Conservation (phyloP, 805 yeast genomes). For the Zygotorulaspora danielsina region DNA sequence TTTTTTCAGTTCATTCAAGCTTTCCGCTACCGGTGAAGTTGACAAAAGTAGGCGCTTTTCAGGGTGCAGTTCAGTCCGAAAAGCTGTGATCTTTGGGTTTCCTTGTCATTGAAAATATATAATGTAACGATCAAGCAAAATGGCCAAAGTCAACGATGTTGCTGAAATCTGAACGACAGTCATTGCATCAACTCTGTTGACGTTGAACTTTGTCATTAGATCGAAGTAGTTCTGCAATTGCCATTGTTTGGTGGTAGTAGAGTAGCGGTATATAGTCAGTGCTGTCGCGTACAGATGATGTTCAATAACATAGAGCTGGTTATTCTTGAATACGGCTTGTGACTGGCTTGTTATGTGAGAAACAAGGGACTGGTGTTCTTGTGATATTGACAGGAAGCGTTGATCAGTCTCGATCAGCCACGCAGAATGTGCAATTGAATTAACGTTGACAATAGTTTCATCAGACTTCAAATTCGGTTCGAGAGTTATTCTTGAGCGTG, state of each 20-base stretch:
- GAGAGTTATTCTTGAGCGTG: neutral
- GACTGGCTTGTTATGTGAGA: constrained; percentile 9
- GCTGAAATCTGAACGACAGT: neutral
- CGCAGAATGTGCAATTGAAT: neutral
- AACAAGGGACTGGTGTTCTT: constrained; percentile 1
- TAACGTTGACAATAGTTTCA: constrained; percentile 9
- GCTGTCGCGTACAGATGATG: constrained; percentile 23
- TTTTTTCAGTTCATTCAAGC: constrained; percentile 4
- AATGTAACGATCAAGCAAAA: neutral
- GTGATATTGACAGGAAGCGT: constrained; percentile 6
- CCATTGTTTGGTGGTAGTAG: constrained; percentile 17
- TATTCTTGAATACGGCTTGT: constrained; percentile 3
- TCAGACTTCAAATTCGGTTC: constrained; percentile 3
- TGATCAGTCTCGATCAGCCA: constrained; percentile 7
- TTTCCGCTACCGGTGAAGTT: constrained; percentile 6
- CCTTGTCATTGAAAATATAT: neutral
- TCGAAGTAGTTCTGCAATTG: constrained; percentile 20
- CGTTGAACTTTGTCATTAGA: constrained; percentile 21
- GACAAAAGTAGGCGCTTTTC: constrained; percentile 9
- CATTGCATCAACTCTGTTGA: constrained; percentile 11
- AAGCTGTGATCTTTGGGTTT: constrained; percentile 2
- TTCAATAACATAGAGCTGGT: constrained; percentile 14
- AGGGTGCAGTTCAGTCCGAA: constrained; percentile 16
- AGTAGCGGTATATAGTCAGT: constrained; percentile 17
- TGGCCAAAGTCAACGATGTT: constrained; percentile 1